Evolutionary conservation across 2,329 filamentous ascomycete species (phyloP), one percentile per base, ranked within the genome.

Genomic region (Raffaelea arxii): DNA sequence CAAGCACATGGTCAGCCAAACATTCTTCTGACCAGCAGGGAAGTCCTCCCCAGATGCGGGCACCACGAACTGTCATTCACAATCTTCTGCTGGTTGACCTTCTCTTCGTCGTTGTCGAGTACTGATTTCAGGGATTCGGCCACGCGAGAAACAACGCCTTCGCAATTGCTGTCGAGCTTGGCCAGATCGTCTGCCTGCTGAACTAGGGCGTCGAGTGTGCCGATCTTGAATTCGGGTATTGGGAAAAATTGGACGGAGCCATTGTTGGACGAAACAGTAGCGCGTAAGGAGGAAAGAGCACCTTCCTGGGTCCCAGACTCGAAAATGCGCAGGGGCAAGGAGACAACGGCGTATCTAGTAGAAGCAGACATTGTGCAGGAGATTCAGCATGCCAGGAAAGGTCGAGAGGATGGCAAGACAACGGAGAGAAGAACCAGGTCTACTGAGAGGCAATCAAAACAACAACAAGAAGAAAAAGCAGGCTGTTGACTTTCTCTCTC

Each of bases 141-240:
- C 32, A 97, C 86, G 69, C 96, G 97, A 56, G 75, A 75, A 35
- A 94, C 90, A 6, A 96, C 87, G 45, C 74, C 78, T 65, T 90
- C 80, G 63, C 89, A 95, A 30, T 78, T 75, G 30, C 74, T 65
- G 55, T 94, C 87, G 44, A 97, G 80, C 78, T 96, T 97, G 49
- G 82, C 77, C 46, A 98, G 73, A 60, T 97, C 92, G 61, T 98
- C 92, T 47, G 92, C 92, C 66, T 98, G 91, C 68, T 95, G 87
- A 39, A 98, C 89, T 48, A 98, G 75, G 35, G 86, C 88, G 68
- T 98, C 92, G 32, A 98, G 76, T 0, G 92, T 96, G 49, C 92
- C 92, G 63, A 98, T 94, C 72, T 97, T 98, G 77, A 98, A 96
- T 54, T 89, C 84, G 19, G 92, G 92, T 53, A 97, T 84, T 47